Conservation (phyloP, 352 stramenopile species). For the Phytophthora fragariae region DNA sequence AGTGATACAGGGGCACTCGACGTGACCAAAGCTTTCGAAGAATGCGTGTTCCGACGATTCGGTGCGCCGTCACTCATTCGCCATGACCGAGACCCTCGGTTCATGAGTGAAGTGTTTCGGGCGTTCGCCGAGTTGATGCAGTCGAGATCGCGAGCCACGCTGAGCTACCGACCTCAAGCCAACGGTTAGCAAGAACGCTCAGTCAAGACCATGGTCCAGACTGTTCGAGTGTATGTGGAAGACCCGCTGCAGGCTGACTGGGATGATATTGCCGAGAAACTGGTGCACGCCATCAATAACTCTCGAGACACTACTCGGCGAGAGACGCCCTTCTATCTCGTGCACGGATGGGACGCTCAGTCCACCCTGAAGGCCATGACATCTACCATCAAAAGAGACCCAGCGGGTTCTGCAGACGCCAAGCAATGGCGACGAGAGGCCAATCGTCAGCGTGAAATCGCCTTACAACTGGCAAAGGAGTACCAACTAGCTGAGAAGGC, state of each 20-base stretch:
- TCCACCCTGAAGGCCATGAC: slow-evolving; percentile 4
- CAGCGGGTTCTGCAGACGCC: neutral
- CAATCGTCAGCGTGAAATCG: slow-evolving; percentile 8
- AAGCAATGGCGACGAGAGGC: neutral
- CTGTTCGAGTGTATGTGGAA: neutral
- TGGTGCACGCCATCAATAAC: no score
- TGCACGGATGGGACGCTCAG: neutral
- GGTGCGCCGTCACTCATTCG: no score
- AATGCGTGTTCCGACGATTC: no score
- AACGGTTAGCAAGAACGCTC: slow-evolving; percentile 4
- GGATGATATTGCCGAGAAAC: neutral
- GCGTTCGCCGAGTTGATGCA: no score
- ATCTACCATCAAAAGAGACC: no score
- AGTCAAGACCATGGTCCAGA: neutral
- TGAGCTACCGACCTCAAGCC: neutral
- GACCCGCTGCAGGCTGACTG: no score
- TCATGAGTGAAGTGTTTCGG: no score
- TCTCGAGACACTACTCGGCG: no score
- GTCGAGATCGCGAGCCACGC: no score
- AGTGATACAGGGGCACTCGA: no score
- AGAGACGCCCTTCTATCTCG: neutral
- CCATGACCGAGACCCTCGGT: no score
- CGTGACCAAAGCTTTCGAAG: no score
- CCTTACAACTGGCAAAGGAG: neutral
- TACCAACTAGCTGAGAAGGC: slow-evolving; percentile 1